phyloP scores from a whole-genome alignment of 305 asterid species.

The Fraxinus greggii region DNA sequence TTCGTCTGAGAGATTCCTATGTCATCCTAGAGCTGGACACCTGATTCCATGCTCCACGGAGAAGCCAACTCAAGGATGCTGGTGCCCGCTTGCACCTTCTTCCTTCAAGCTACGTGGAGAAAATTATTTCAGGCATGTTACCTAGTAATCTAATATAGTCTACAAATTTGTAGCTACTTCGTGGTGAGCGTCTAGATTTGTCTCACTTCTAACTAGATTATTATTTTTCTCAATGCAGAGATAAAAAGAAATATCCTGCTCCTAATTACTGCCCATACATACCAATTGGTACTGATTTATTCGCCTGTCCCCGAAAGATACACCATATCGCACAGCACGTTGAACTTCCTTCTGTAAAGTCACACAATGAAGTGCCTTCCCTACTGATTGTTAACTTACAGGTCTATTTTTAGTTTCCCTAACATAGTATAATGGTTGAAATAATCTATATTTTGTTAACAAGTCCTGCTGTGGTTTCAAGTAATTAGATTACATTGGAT shows the following conservation, averaged over 20 bases:
- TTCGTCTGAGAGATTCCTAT: slow-evolving; percentile 41
- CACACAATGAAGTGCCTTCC: slow-evolving; percentile 62
- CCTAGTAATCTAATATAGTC: not conserved
- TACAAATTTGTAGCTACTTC: not conserved
- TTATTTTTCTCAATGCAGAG: slow-evolving; percentile 44
- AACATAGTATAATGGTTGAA: not conserved
- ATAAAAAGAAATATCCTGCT: slow-evolving; percentile 69
- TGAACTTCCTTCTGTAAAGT: slow-evolving; percentile 52
- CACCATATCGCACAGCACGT: slow-evolving; percentile 76
- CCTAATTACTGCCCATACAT: slow-evolving; percentile 62
- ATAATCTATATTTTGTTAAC: not conserved
- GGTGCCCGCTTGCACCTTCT: slow-evolving; percentile 70
- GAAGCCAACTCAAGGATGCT: slow-evolving; percentile 49
- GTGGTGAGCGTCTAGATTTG: not conserved
- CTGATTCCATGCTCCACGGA: slow-evolving; percentile 42
- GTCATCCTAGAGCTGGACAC: slow-evolving; percentile 58
- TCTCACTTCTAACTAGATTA: not conserved
- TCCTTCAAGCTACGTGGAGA: slow-evolving; percentile 77
- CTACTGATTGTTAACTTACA: slow-evolving; percentile 71
- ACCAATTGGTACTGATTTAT: slow-evolving; percentile 74
- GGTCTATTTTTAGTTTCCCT: slow-evolving; percentile 32
- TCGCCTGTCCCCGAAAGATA: slow-evolving; percentile 62
- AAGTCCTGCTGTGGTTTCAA: not conserved
- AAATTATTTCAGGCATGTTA: slow-evolving; percentile 68
- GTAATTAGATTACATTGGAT: not conserved